Percentiles rank a stretch among this genome's conserved stretches.
Evolutionary conservation across 1,284 basidiomycete species (phyloP).

Genomic region (Sporisorium sorghi): DNA sequence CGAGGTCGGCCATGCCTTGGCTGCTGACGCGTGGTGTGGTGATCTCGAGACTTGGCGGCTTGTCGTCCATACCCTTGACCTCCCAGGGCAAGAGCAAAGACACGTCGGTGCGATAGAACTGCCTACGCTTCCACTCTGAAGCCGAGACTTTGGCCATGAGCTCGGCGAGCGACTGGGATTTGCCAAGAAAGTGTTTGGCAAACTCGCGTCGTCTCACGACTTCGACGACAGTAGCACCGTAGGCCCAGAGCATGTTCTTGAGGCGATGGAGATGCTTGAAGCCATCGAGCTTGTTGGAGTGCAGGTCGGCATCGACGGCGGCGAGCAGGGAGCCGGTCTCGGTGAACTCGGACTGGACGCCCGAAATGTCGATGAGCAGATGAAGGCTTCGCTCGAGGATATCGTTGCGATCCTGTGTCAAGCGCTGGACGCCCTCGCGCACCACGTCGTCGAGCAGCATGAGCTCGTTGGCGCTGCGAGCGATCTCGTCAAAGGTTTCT

Average conservation of each 20-base stretch:
- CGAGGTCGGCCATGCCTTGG: conserved; percentile 46
- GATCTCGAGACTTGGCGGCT: conserved; percentile 62
- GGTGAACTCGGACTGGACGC: conserved; percentile 67
- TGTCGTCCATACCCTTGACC: conserved; percentile 57
- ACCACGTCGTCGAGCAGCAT: conserved; percentile 56
- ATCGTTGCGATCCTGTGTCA: conserved; percentile 66
- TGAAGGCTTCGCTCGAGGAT: conserved; percentile 60
- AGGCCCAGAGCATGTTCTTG: conserved; percentile 90
- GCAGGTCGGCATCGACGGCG: conserved; percentile 57
- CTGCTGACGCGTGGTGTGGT: conserved; percentile 51
- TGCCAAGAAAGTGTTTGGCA: conserved; percentile 57
- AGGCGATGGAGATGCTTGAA: conserved; percentile 90
- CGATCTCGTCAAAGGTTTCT: conserved; percentile 42
- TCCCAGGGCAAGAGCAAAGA: conserved; percentile 62
- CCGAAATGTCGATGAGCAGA: conserved; percentile 64
- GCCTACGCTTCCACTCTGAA: conserved; percentile 56
- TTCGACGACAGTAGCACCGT: conserved; percentile 90
- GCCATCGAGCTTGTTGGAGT: conserved; percentile 73
- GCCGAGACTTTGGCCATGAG: conserved; percentile 65
- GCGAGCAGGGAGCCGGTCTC: conserved; percentile 55
- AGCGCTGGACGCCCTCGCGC: conserved; percentile 52
- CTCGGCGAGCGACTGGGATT: conserved; percentile 63
- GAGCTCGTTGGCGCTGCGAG: conserved; percentile 52
- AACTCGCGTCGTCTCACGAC: conserved; percentile 90
- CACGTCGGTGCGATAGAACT: conserved; percentile 50